phyloP scores from a whole-genome alignment of 768 basidiomycete species.

The Lactifluus hygrophoroides region DNA sequence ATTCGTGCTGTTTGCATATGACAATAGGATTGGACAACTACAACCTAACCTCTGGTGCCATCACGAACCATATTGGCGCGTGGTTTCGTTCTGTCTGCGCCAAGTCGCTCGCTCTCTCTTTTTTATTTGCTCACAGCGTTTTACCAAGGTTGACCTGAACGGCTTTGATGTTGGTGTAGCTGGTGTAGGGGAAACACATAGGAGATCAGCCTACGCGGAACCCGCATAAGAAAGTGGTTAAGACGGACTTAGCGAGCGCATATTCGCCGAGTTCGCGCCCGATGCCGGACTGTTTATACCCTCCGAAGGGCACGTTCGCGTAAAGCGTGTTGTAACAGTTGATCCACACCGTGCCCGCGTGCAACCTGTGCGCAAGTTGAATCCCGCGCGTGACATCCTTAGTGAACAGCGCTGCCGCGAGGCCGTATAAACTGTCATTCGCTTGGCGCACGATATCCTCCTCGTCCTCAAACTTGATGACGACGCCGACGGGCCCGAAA shows the following conservation, averaged over 20 bases:
- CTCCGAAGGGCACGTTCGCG: slow-evolving; percentile 45
- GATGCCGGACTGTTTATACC: slow-evolving; percentile 67
- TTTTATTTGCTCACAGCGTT: not conserved
- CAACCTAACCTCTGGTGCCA: too few relatives aligned
- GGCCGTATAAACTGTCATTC: slow-evolving; percentile 81
- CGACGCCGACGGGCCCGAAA: slow-evolving; percentile 57
- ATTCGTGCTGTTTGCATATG: too few relatives aligned
- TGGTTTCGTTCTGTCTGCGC: not conserved
- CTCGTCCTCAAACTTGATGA: slow-evolving; percentile 56
- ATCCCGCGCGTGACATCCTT: slow-evolving; percentile 69
- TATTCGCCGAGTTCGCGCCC: slow-evolving; percentile 65
- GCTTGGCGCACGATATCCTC: slow-evolving; percentile 61
- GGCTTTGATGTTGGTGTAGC: slow-evolving; percentile 20
- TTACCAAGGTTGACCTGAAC: slow-evolving; percentile 19
- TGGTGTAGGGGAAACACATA: not conserved
- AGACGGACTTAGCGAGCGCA: slow-evolving; percentile 39
- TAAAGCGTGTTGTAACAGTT: slow-evolving; percentile 29
- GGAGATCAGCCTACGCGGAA: not conserved
- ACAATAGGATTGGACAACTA: too few relatives aligned
- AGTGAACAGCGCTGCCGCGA: slow-evolving; percentile 82
- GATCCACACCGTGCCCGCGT: slow-evolving; percentile 78
- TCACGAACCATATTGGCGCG: not conserved
- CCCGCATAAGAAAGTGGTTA: not conserved
- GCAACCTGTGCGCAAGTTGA: slow-evolving; percentile 58
- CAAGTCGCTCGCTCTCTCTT: not conserved